Evolutionary conservation across 768 basidiomycete species (phyloP), one percentile per base, ranked within the genome.

Genomic region (Panus rudis): DNA sequence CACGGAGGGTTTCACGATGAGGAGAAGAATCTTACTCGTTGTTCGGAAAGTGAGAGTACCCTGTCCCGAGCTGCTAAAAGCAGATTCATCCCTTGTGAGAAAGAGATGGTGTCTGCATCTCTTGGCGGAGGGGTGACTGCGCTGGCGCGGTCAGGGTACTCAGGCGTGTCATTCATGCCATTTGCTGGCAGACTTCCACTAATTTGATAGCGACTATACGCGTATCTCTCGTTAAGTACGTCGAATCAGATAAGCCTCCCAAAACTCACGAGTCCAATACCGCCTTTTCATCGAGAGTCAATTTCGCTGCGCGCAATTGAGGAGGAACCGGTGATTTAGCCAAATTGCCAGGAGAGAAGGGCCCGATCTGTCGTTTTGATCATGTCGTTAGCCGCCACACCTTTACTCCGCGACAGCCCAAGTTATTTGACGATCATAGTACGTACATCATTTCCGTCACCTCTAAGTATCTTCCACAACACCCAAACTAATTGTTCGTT

Each of bases 401-500:
- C 21, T 4, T 14, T 2, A 19, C 19, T 23, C 11, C 23, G 23
- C 2, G 31, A 34, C 46, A 31, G 27, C 21, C 10, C n/a, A n/a
- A n/a, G n/a, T n/a, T n/a, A n/a, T n/a, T 1, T 28, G 22, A 49
- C 14, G 37, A 39, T 42, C 19, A n/a, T 17, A 27, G 44, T 25
- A 70, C 79, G 52, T 49, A 87, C 86, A 69, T 89, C 85, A 47
- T 78, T 79, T 16, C 86, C 86, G 57, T 88, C 84, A 41, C 86
- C 87, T 59, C 78, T 84, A 42, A 89, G 65, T 44, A 89, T 84
- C 64, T 89, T 89, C 85, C 85, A 89, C 47, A 89, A 67, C 33
- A 89, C 86, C 84, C 86, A 89, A 28, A 88, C 82, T 38, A 89
- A 66, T 54, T 86, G 86, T 56, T 88, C 85, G 58, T 78, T 85